Conservation (phyloP, 306 rosid species). For the Senna siamea region DNA sequence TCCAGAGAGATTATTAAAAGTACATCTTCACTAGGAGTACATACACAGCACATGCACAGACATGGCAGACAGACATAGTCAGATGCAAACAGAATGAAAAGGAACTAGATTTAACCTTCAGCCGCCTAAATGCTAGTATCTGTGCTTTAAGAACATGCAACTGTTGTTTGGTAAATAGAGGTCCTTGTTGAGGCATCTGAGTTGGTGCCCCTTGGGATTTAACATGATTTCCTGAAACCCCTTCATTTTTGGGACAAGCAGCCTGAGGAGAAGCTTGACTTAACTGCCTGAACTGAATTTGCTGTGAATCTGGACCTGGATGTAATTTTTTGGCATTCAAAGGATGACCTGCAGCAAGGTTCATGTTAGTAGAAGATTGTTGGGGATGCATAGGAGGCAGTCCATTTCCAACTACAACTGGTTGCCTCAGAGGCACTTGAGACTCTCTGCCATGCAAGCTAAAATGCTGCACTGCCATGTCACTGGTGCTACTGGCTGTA, state of each 20-base stretch:
- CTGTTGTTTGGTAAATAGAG: constrained; percentile 85
- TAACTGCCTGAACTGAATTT: constrained; percentile 64
- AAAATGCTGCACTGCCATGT: constrained; percentile 62
- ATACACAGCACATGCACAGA: constrained; percentile 23
- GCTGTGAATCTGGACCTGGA: constrained; percentile 59
- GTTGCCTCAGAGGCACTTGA: constrained; percentile 67
- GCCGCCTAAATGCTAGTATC: constrained; percentile 92
- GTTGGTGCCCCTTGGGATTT: constrained; percentile 60
- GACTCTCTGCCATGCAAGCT: constrained; percentile 76
- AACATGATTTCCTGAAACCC: constrained; percentile 52
- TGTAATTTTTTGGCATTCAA: constrained; percentile 50
- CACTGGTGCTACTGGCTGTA: constrained; percentile 56
- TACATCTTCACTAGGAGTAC: constrained; percentile 24
- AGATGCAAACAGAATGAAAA: constrained; percentile 17
- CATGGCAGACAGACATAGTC: constrained; percentile 6
- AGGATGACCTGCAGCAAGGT: constrained; percentile 61
- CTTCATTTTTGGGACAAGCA: constrained; percentile 60
- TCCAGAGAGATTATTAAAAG: constrained; percentile 34
- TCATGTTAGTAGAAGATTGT: constrained; percentile 59
- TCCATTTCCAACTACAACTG: constrained; percentile 64
- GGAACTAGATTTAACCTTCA: constrained; percentile 68
- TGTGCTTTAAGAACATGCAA: constrained; percentile 97
- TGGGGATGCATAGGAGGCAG: constrained; percentile 67
- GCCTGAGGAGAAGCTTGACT: constrained; percentile 72
- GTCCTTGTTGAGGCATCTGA: constrained; percentile 61